A percentile compares a stretch with the other conserved stretches of the same genome.
These are phyloP conservation scores for Naganishia randhawae DNA, from an alignment of 768 basidiomycete genomes.

Conservation along the genomic window DNA sequence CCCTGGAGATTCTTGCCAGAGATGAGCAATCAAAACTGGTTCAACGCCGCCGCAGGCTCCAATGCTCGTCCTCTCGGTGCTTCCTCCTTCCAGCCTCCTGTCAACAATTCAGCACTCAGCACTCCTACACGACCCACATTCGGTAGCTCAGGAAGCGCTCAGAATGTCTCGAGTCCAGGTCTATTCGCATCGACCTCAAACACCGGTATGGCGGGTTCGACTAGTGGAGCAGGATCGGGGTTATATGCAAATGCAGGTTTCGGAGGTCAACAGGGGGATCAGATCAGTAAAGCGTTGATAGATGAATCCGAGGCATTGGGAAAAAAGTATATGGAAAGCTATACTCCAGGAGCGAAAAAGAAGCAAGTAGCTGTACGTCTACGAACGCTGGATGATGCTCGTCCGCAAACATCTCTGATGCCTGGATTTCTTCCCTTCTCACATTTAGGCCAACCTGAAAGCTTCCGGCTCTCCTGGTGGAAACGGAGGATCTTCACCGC, in stretches of 20 bases:
- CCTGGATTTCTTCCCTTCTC: background rate
- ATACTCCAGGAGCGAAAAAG: conserved; percentile 24
- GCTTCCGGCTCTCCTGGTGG: conserved; percentile 17
- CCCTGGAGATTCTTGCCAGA: too few relatives aligned
- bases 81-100: conserved; percentile 11
- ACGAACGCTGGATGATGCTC: background rate
- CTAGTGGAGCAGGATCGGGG: background rate
- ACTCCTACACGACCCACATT: conserved; percentile 6
- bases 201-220: background rate
- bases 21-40: conserved; percentile 26
- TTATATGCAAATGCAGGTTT: background rate
- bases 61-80: conserved; percentile 18
- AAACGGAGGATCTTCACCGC: conserved; percentile 4
- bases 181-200: conserved; percentile 15
- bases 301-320: conserved; percentile 25
- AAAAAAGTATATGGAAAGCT: conserved; percentile 29
- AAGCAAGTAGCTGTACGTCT: conserved; percentile 20
- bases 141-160: background rate
- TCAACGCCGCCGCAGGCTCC: conserved; percentile 26
- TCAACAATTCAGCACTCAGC: conserved; percentile 23
- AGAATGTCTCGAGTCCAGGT: conserved; percentile 10
- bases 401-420: background rate
- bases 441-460: conserved; percentile 11
- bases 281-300: conserved; percentile 15
- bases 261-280: conserved; percentile 22